Conservation (phyloP, 1,139 yeast genomes). For the Candida buenavistaensis region DNA sequence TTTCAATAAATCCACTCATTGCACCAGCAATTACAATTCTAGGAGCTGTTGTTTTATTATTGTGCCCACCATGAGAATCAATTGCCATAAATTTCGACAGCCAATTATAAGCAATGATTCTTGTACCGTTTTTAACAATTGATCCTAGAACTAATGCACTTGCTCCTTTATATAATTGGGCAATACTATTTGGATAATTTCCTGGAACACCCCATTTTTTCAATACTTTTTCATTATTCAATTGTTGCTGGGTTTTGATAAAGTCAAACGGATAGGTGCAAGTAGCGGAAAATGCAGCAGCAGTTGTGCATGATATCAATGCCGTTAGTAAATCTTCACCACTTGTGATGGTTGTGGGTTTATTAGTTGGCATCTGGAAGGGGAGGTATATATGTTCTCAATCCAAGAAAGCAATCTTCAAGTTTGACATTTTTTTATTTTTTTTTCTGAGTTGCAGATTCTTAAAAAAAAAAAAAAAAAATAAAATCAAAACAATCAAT, state of each 20-base stretch:
- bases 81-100: constrained; percentile 75
- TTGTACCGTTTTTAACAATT: constrained; percentile 65
- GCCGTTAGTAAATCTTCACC: constrained; percentile 54
- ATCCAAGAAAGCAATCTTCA: no score
- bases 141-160: constrained; percentile 80
- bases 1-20: constrained; percentile 80
- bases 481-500: background rate
- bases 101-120: constrained; percentile 75
- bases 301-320: constrained; percentile 70
- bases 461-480: constrained; percentile 1
- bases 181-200: constrained; percentile 39
- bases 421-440: background rate
- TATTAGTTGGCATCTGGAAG: constrained; percentile 5
- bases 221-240: constrained; percentile 42
- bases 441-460: background rate
- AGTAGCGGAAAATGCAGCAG: constrained; percentile 71
- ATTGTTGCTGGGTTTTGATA: constrained; percentile 71
- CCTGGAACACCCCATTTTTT: constrained; percentile 36
- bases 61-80: constrained; percentile 31
- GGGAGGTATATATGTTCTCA: no score
- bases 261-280: constrained; percentile 85
- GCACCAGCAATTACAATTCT: constrained; percentile 80
- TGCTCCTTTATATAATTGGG: constrained; percentile 67
- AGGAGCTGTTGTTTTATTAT: constrained; percentile 61
- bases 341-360: constrained; percentile 3